Evolutionary conservation across 495 filamentous ascomycete species (phyloP).

Genomic region (Podospora tetraspora): DNA sequence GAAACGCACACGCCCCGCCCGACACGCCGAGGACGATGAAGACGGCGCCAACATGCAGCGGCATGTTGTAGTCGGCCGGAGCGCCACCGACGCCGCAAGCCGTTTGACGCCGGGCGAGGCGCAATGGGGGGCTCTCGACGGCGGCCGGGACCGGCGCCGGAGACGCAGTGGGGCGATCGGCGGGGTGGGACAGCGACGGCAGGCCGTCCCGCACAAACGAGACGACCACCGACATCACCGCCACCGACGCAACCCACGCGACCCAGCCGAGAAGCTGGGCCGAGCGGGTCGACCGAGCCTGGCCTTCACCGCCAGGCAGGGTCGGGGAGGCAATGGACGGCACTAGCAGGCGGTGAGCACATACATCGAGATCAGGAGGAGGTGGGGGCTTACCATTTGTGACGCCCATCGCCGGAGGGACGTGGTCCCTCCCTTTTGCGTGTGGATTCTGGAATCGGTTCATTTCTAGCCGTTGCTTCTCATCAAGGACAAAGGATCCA

Average conservation of each 20-base stretch:
- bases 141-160: background rate
- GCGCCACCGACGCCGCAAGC: slow-evolving; percentile 14
- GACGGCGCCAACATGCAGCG: slow-evolving; percentile 67
- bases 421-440: background rate
- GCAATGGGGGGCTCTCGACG: slow-evolving; percentile 3
- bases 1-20: slow-evolving; percentile 55
- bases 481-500: slow-evolving; percentile 12
- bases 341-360: slow-evolving; percentile 13
- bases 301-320: slow-evolving; percentile 33
- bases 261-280: slow-evolving; percentile 23
- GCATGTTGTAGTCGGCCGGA: slow-evolving; percentile 55
- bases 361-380: too few relatives aligned
- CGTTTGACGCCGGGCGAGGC: slow-evolving; percentile 15
- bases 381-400: background rate
- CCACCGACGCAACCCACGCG: slow-evolving; percentile 28
- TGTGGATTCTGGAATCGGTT: background rate
- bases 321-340: slow-evolving; percentile 24
- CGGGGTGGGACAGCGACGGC: slow-evolving; percentile 3
- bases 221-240: slow-evolving; percentile 22
- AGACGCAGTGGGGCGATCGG: background rate
- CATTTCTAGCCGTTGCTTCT: slow-evolving; percentile 11
- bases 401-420: slow-evolving; percentile 18
- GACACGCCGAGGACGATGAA: slow-evolving; percentile 68
- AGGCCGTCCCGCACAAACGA: slow-evolving; percentile 14
- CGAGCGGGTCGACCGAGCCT: slow-evolving; percentile 17